phyloP scores from a whole-genome alignment of 2,329 filamentous ascomycete species.

The Arthrobotrys sinensis region DNA sequence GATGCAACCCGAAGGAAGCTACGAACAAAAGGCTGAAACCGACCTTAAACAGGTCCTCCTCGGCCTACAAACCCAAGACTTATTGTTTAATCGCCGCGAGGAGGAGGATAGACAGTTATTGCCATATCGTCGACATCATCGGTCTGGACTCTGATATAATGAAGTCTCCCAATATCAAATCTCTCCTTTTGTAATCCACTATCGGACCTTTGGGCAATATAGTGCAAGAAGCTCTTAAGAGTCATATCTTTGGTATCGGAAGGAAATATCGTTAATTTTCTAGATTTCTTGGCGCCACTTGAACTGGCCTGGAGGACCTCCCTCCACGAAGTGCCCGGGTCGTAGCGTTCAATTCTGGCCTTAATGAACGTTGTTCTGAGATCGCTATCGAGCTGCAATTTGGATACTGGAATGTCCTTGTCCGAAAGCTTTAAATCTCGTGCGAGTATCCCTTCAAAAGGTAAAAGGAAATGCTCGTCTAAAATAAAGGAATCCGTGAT shows the following conservation, averaged over 20 bases:
- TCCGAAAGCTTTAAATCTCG: not conserved
- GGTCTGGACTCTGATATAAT: not conserved
- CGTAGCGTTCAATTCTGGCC: too few relatives aligned
- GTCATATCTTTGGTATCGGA: constrained; percentile 17
- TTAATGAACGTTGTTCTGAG: constrained; percentile 8
- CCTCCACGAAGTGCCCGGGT: too few relatives aligned
- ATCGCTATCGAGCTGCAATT: constrained; percentile 20
- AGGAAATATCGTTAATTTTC: not conserved
- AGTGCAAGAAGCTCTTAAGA: not conserved
- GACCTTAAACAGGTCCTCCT: too few relatives aligned
- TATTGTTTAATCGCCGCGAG: too few relatives aligned
- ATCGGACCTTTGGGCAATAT: not conserved
- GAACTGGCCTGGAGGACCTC: too few relatives aligned
- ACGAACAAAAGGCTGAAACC: too few relatives aligned
- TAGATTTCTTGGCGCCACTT: too few relatives aligned
- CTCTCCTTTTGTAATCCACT: not conserved
- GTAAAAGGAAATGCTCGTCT: constrained; percentile 5
- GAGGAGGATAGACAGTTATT: not conserved
- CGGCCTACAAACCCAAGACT: too few relatives aligned
- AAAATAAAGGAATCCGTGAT: not conserved
- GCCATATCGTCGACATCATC: not conserved
- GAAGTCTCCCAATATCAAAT: not conserved
- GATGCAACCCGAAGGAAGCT: too few relatives aligned
- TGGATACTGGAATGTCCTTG: not conserved
- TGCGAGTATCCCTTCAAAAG: not conserved